Evolutionary conservation across 306 rosid species (phyloP), one percentile per base, ranked within the genome.

Genomic region (Medicago ruthenica): DNA sequence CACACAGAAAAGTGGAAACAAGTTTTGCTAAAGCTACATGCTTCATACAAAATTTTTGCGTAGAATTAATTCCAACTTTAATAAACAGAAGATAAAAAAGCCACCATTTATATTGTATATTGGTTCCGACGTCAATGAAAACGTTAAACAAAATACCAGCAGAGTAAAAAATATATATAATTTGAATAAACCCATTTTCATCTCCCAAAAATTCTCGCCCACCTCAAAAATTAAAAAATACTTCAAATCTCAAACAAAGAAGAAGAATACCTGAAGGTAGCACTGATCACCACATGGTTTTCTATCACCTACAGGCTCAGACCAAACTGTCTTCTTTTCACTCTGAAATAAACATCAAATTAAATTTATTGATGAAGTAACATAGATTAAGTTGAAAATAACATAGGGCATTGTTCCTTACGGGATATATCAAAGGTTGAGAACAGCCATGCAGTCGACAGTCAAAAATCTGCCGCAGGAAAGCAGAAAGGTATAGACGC

Each of bases 381-480:
- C 27, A 70, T 15, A 41, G 41, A 62, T 13, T 61, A 37, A 42
- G 45, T 45, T 48, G 16, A 21, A 74, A 76, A 61, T 70, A 57
- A 79, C 27, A 53, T 21, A 67, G 13, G 78, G 69, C 5, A 10
- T 55, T 10, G 74, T 67, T 77, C 75, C 98, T 90, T 88, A 95
- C 98, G 57, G 97, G 97, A 82, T 85, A 90, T 70, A 81, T 75
- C 81, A 89, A 71, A 72, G 90, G 76, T 74, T 92, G 94, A 71
- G 97, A 92, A 80, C 97, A 95, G 42, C 98, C 98, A 78, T 95
- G 98, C 77, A 92, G 88, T 58, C 82, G 96, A 75, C 98, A 95
- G 83, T 95, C 98, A 79, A 95, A 95, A 41, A 90, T 70, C 98
- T 94, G 97, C 84, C 69, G 74, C 76, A 85, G 79, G 76, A 72